phyloP scores from a whole-genome alignment of 2,329 filamentous ascomycete species.

The Corynespora cassiicola region DNA sequence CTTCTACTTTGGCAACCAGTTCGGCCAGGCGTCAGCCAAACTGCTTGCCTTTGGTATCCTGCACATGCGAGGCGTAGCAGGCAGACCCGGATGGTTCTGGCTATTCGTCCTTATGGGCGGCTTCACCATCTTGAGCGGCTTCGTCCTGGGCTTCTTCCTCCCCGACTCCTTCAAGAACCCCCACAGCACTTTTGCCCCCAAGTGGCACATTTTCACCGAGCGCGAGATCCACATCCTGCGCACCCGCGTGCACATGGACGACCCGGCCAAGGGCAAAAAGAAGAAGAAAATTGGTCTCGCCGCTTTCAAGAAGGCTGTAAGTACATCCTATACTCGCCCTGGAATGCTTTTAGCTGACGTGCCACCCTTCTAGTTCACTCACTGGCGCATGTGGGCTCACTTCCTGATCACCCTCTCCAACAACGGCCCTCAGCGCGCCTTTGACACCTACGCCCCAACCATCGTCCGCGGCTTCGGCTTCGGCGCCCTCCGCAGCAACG shows the following conservation, averaged over 20 bases:
- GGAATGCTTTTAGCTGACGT: not conserved
- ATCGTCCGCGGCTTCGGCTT: constrained; percentile 63
- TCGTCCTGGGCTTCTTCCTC: constrained; percentile 16
- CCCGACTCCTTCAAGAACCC: constrained; percentile 20
- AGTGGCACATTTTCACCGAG: constrained; percentile 21
- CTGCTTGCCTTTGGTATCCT: constrained; percentile 48
- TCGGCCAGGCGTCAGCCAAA: constrained; percentile 42
- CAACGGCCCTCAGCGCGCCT: constrained; percentile 55
- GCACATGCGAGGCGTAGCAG: constrained; percentile 48
- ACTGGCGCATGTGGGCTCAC: constrained; percentile 62
- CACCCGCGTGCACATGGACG: constrained; percentile 21
- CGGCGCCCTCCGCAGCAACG: constrained; percentile 56
- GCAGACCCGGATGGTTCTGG: constrained; percentile 49
- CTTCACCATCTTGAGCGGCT: constrained; percentile 52
- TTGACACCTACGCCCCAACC: constrained; percentile 61
- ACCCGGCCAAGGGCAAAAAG: constrained; percentile 46
- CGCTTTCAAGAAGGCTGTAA: constrained; percentile 55
- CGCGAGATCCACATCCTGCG: constrained; percentile 24
- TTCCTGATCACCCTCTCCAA: constrained; percentile 59
- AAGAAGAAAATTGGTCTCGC: constrained; percentile 54
- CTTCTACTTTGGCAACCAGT: constrained; percentile 48
- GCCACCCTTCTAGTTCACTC: constrained; percentile 47
- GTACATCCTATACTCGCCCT: constrained; percentile 26
- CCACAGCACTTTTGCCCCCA: constrained; percentile 15
- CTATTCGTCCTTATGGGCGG: constrained; percentile 60